These are phyloP conservation scores for Phlegmacium glaucopus DNA, from an alignment of 768 basidiomycete genomes.

Conservation along the genomic window DNA sequence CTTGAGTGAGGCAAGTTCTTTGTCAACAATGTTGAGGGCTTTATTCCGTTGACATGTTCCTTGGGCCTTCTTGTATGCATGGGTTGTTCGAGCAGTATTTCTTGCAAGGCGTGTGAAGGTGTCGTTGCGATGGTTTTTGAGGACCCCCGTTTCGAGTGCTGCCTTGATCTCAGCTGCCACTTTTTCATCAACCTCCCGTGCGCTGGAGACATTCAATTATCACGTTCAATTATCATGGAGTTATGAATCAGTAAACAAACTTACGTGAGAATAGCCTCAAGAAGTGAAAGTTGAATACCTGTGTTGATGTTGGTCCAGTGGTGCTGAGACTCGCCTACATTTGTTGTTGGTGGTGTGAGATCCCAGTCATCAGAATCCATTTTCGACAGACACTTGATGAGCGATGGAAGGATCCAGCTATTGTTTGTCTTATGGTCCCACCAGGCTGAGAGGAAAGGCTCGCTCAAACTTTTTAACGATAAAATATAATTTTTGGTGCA, in stretches of 20 bases:
- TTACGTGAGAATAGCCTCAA: constrained; percentile 16
- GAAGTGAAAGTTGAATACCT: constrained; percentile 13
- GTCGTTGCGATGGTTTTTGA: constrained; percentile 8
- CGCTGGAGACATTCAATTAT: constrained; percentile 1
- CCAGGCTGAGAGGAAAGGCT: constrained; percentile 12
- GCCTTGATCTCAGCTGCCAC: constrained; percentile 5
- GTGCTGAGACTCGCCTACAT: constrained; percentile 18
- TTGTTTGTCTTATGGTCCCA: constrained; percentile 22
- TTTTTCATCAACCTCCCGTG: constrained; percentile 2
- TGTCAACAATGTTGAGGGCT: constrained; percentile 1
- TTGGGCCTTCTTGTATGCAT: constrained; percentile 2
- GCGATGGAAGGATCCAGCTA: constrained; percentile 17
- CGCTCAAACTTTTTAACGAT: not conserved
- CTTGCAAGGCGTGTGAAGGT: constrained; percentile 1
- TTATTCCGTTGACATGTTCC: not conserved
- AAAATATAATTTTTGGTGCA: not conserved
- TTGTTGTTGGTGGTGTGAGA: constrained; percentile 17
- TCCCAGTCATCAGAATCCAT: constrained; percentile 15
- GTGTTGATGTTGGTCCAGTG: constrained; percentile 17
- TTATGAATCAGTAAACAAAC: not conserved
- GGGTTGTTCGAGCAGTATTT: not conserved
- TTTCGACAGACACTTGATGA: constrained; percentile 18
- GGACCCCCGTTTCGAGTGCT: constrained; percentile 6
- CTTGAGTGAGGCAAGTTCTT: not conserved
- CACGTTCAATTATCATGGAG: not conserved